Conservation (phyloP, 108 stramenopile genomes). For the Pinguiococcus pyrenoidosus region DNA sequence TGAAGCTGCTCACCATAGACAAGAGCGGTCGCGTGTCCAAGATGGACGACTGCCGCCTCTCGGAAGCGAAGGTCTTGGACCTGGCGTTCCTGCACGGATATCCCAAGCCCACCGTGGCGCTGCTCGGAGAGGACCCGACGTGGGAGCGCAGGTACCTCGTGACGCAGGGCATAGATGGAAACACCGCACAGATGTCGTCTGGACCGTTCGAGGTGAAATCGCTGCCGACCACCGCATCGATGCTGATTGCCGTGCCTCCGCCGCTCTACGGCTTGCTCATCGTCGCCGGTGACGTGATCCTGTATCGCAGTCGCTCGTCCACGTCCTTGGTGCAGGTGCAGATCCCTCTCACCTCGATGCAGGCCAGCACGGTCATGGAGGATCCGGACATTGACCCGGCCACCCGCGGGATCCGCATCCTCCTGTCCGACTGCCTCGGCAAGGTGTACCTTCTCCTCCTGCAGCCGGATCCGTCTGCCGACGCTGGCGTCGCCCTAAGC, state of each 20-base stretch:
- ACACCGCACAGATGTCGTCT: neutral
- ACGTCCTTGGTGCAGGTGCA: too few species aligned
- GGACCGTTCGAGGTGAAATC: neutral
- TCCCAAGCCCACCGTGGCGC: slow-evolving; percentile 28
- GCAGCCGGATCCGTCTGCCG: slow-evolving; percentile 27
- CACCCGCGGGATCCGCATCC: slow-evolving; percentile 33
- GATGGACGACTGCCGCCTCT: slow-evolving; percentile 33
- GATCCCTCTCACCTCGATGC: too few species aligned
- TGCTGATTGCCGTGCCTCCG: slow-evolving; percentile 35
- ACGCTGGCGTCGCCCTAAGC: too few species aligned
- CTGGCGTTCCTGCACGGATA: slow-evolving; percentile 36
- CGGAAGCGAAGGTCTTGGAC: slow-evolving; percentile 38
- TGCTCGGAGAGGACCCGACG: neutral
- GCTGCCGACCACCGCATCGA: slow-evolving; percentile 7
- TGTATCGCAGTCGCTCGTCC: slow-evolving; percentile 36
- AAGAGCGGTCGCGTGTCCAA: slow-evolving; percentile 19
- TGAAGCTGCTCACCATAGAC: slow-evolving; percentile 32
- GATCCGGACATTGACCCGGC: slow-evolving; percentile 47
- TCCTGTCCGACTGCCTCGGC: slow-evolving; percentile 33
- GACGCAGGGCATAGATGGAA: too few species aligned
- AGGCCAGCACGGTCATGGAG: too few species aligned
- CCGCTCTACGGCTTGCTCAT: slow-evolving; percentile 34
- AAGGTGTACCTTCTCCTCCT: slow-evolving; percentile 21
- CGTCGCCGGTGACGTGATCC: slow-evolving; percentile 39
- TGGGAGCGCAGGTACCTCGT: too few species aligned